phyloP scores from a whole-genome alignment of 805 yeast genomes.

The Torulaspora maleeae region DNA sequence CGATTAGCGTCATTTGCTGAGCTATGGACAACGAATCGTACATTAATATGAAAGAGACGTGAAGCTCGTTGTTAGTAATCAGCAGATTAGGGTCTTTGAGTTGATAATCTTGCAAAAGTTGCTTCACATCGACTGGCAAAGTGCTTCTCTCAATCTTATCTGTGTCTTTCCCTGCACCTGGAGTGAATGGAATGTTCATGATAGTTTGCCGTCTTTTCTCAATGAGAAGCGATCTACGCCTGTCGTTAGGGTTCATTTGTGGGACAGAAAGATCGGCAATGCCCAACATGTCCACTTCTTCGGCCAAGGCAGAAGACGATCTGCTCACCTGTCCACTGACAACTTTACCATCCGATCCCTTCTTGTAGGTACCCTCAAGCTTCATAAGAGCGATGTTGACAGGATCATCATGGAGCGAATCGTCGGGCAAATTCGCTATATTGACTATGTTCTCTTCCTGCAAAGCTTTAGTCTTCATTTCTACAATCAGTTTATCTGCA shows the following conservation, averaged over 20 bases:
- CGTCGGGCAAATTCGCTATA: conserved; percentile 83
- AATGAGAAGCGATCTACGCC: conserved; percentile 33
- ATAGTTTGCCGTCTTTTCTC: conserved; percentile 40
- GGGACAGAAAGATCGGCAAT: conserved; percentile 11
- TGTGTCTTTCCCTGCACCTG: conserved; percentile 20
- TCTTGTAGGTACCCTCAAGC: conserved; percentile 60
- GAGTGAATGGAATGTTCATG: conserved; percentile 35
- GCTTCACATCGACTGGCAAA: conserved; percentile 21
- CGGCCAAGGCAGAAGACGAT: conserved; percentile 16
- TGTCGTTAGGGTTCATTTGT: conserved; percentile 18
- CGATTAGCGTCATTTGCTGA: conserved; percentile 80
- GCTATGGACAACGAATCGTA: conserved; percentile 64
- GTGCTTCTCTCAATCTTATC: conserved; percentile 2
- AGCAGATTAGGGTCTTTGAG: conserved; percentile 28
- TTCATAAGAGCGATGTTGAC: conserved; percentile 67
- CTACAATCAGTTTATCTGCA: conserved; percentile 10
- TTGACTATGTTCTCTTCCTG: conserved; percentile 46
- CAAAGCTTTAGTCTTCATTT: conserved; percentile 8
- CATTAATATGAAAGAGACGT: conserved; percentile 77
- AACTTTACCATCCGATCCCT: conserved; percentile 9
- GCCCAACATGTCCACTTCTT: conserved; percentile 20
- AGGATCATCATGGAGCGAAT: conserved; percentile 61
- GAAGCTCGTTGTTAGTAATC: conserved; percentile 43
- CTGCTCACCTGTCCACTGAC: conserved; percentile 12
- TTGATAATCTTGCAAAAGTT: conserved; percentile 24